Percentiles rank a stretch among this genome's conserved stretches.
Conservation (phyloP, 371 early-diverging fungal genomes). For the Mortierella sp. region DNA sequence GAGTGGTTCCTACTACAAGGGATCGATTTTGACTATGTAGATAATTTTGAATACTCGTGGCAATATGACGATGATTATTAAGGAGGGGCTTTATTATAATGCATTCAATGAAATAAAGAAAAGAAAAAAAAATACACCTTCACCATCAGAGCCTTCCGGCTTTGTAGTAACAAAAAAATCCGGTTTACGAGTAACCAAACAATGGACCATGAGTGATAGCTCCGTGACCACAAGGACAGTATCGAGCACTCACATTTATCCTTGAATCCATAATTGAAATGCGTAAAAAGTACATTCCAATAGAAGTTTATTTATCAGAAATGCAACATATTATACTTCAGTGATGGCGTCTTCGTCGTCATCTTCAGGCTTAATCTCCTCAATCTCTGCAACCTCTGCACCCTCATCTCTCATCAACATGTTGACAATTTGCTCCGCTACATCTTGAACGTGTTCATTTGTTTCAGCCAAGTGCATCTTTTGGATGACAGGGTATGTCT, state of each 20-base stretch:
- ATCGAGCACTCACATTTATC: too few species aligned
- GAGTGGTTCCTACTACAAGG: conserved; percentile 27
- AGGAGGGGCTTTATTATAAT: not conserved
- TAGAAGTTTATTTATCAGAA: not conserved
- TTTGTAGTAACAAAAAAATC: too few species aligned
- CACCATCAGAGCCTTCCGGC: too few species aligned
- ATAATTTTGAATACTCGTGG: conserved; percentile 7
- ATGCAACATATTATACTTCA: conserved; percentile 36
- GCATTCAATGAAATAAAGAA: too few species aligned
- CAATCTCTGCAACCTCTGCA: conserved; percentile 48
- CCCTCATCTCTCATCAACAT: conserved; percentile 91
- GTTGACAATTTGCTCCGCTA: conserved; percentile 84
- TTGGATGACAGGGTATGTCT: conserved; percentile 90
- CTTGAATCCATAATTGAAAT: too few species aligned
- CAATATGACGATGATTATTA: not conserved
- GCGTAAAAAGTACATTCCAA: too few species aligned
- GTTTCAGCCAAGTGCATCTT: conserved; percentile 84
- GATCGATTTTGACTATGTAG: conserved; percentile 1
- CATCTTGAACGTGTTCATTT: conserved; percentile 66
- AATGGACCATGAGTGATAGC: too few species aligned
- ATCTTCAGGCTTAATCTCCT: conserved; percentile 36
- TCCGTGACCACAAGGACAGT: too few species aligned
- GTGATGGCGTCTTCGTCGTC: conserved; percentile 50
- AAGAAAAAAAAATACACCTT: too few species aligned
- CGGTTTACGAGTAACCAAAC: too few species aligned